These are phyloP conservation scores for Allium fistulosum DNA, from an alignment of 106 monocot genomes.

Conservation along the genomic window DNA sequence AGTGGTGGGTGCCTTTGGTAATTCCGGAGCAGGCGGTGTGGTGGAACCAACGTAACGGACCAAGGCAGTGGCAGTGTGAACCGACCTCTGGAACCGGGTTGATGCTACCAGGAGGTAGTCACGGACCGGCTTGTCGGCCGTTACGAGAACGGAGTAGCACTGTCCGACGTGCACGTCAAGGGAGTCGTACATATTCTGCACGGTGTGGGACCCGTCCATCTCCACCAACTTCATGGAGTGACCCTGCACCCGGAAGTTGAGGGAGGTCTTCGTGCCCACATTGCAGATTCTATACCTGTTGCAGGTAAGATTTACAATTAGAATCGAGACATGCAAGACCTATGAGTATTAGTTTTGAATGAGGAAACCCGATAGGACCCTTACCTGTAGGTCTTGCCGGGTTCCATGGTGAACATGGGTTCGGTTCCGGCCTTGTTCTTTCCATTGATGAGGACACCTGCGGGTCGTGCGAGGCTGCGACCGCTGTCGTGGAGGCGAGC, in stretches of 20 bases:
- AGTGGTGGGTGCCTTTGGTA: slow-evolving; percentile 24
- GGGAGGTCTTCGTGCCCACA: slow-evolving; percentile 55
- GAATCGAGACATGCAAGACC: not conserved
- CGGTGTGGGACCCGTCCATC: slow-evolving; percentile 75
- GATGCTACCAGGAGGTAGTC: slow-evolving; percentile 50
- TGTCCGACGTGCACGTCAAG: slow-evolving; percentile 49
- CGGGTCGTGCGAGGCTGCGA: slow-evolving; percentile 27
- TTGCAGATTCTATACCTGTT: slow-evolving; percentile 47
- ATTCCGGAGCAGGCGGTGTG: slow-evolving; percentile 9
- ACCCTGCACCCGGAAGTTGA: slow-evolving; percentile 76
- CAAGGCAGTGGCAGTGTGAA: slow-evolving; percentile 21
- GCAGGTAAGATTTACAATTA: not conserved
- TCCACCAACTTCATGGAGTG: slow-evolving; percentile 67
- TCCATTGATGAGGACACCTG: slow-evolving; percentile 54
- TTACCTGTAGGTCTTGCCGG: slow-evolving; percentile 35
- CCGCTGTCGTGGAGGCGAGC: slow-evolving; percentile 32
- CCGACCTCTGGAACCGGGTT: slow-evolving; percentile 35
- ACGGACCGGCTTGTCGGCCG: slow-evolving; percentile 29
- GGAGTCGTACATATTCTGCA: slow-evolving; percentile 53
- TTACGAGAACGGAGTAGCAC: slow-evolving; percentile 50
- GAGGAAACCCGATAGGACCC: no score
- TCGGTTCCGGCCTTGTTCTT: slow-evolving; percentile 16
- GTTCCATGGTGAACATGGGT: slow-evolving; percentile 27
- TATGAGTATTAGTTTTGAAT: no score
- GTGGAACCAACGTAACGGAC: slow-evolving; percentile 36